These are phyloP conservation scores for Dothidotthia symphoricarpi DNA, from an alignment of 2,329 filamentous ascomycete species.

Conservation along the genomic window DNA sequence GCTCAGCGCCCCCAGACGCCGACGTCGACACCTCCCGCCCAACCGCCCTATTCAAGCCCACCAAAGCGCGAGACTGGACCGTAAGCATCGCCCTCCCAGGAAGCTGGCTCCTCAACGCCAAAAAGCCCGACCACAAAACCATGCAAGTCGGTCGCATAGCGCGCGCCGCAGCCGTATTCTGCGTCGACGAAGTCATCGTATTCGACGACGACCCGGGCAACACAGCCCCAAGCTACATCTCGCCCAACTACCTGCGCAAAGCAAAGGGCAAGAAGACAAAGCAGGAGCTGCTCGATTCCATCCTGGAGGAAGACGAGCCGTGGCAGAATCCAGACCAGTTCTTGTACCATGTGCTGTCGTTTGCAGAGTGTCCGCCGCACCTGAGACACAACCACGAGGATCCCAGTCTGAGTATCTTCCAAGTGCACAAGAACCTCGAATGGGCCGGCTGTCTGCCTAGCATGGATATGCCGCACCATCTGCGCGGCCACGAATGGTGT, in stretches of 20 bases:
- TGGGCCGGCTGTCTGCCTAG: conserved; percentile 71
- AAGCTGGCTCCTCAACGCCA: conserved; percentile 64
- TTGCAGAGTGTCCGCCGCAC: conserved; percentile 81
- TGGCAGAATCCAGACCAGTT: conserved; percentile 77
- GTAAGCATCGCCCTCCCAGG: conserved; percentile 75
- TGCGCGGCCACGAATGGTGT: conserved; percentile 73
- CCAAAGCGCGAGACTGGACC: conserved; percentile 66
- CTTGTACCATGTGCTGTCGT: conserved; percentile 73
- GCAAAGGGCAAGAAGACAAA: conserved; percentile 44
- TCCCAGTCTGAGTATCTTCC: conserved; percentile 66
- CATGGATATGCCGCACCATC: conserved; percentile 82
- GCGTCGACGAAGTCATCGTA: conserved; percentile 78
- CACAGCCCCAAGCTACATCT: conserved; percentile 23
- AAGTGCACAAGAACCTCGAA: conserved; percentile 73
- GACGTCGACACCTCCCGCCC: conserved; percentile 62
- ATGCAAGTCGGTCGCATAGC: conserved; percentile 72
- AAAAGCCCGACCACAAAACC: conserved; percentile 73
- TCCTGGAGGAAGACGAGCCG: conserved; percentile 48
- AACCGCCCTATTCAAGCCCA: conserved; percentile 66
- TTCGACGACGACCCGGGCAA: conserved; percentile 67
- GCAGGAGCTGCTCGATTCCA: conserved; percentile 43
- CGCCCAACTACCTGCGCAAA: conserved; percentile 20
- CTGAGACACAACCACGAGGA: conserved; percentile 46
- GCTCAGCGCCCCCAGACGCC: background rate
- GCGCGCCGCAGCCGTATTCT: conserved; percentile 78